A percentile compares a stretch with the other conserved stretches of the same genome.
These are phyloP conservation scores for Aristolochia californica DNA, from an alignment of 164 flowering plant genomes.

Conservation along the genomic window DNA sequence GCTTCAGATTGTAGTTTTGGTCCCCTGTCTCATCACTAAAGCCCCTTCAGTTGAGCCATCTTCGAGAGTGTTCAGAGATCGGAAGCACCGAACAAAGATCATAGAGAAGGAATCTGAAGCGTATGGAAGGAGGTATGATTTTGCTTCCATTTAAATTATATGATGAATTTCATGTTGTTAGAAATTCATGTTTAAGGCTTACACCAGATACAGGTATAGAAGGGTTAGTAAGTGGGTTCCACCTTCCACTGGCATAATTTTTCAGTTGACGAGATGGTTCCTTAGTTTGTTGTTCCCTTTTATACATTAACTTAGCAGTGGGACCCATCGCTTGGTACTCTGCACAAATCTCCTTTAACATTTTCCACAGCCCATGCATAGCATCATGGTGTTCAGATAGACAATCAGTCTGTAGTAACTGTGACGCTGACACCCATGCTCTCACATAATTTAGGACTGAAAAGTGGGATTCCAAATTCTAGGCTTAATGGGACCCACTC, in stretches of 20 bases:
- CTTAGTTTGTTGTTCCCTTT: constrained; percentile 58
- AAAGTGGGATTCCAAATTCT: constrained; percentile 92
- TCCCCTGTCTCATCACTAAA: no score
- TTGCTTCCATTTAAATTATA: no score
- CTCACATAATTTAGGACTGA: constrained; percentile 81
- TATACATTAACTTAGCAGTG: constrained; percentile 72
- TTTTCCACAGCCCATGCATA: constrained; percentile 66
- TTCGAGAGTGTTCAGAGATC: no score
- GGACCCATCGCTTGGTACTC: constrained; percentile 88
- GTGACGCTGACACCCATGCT: constrained; percentile 69
- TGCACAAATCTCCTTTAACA: constrained; percentile 70
- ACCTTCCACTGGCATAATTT: constrained; percentile 93
- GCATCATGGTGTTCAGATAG: constrained; percentile 66
- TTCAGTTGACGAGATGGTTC: constrained; percentile 45
- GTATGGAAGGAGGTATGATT: no score
- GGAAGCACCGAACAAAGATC: no score
- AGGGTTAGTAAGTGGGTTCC: constrained; percentile 87
- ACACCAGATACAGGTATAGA: constrained; percentile 92
- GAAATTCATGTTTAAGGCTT: no score
- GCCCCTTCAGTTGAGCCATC: no score
- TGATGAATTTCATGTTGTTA: no score
- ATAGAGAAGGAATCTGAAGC: no score
- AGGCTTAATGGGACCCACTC: constrained; percentile 94
- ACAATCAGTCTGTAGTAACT: constrained; percentile 72
- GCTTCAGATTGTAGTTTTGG: no score